A percentile compares a stretch with the other conserved stretches of the same genome.
Conservation (phyloP, 108 stramenopile species). For the Conticribra weissflogii region DNA sequence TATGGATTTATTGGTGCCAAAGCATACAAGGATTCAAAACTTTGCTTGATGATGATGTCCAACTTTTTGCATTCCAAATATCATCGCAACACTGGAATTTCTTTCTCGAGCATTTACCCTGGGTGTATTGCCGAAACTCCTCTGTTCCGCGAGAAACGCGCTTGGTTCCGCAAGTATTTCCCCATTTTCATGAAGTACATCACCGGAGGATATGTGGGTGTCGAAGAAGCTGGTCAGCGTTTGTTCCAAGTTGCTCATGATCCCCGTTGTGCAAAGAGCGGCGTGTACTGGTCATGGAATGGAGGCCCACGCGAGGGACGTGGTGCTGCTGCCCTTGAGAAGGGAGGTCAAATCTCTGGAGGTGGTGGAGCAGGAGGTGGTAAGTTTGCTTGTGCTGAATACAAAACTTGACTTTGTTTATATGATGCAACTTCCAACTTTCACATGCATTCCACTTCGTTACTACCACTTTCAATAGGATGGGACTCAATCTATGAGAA, state of each 20-base stretch:
- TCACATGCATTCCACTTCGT: too few species aligned
- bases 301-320: slow-evolving; percentile 89
- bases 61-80: slow-evolving; percentile 92
- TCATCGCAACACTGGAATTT: slow-evolving; percentile 87
- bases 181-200: slow-evolving; percentile 89
- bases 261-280: slow-evolving; percentile 82
- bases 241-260: slow-evolving; percentile 87
- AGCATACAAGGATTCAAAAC: slow-evolving; percentile 92
- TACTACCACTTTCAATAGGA: too few species aligned
- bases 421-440: too few species aligned
- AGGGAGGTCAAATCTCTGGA: slow-evolving; percentile 84
- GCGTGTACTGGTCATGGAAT: slow-evolving; percentile 69
- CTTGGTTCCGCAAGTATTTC: slow-evolving; percentile 91
- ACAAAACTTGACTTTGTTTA: too few species aligned
- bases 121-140: slow-evolving; percentile 97
- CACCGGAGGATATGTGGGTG: slow-evolving; percentile 88
- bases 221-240: slow-evolving; percentile 88
- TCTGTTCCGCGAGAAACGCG: slow-evolving; percentile 95
- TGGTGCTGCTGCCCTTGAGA: slow-evolving; percentile 86
- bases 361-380: slow-evolving; percentile 86
- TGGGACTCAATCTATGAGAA: slow-evolving; percentile 90
- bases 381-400: too few species aligned
- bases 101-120: slow-evolving; percentile 94
- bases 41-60: slow-evolving; percentile 89
- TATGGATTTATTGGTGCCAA: slow-evolving; percentile 92